Evolutionary conservation across 2,329 filamentous ascomycete genomes (phyloP), one percentile per base, ranked within the genome.

Genomic region (Phaeoacremonium minimum): DNA sequence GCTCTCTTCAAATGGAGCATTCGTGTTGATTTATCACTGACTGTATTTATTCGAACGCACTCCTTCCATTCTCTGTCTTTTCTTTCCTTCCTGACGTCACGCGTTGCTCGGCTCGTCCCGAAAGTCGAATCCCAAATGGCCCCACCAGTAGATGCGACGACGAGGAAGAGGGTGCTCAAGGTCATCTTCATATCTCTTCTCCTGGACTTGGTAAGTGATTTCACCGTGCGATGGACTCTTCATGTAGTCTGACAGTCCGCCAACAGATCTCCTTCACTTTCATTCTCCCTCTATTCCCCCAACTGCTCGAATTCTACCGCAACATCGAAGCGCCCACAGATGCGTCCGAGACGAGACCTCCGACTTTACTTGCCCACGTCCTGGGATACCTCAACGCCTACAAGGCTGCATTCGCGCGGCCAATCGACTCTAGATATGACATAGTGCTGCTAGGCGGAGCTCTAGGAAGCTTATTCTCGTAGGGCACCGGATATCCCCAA

Each of bases 371-470:
- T 16, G 83, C 88, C 44, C 77, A 77, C 43, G 80, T 97, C 38
- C 76, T 98, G 44, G 71, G 74, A 49, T 90, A 85, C 49, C 76
- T 98, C 35, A 96, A 98, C 57, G 74, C 86, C 31, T 98, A 98
- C 77, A 98, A 98, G 64, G 84, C 90, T 47, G 78, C 87, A 39
- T 98, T 98, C 56, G 82, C 87, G 30, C 83, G 83, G 37, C 90
- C 91, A 30, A 97, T 98, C 61, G 91, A 95, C 56, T 90, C 90
- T 39, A 83, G 88, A 67, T 95, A 98, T 70, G 93, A 98, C 58
- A 95, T 97, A 49, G 90, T 98, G 17, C 76, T 98, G 30, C 78
- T 98, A 6, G 93, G 93, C 36, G 93, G 93, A 32, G 93, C 91
- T 15, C 72, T 98, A 17, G 93, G 93, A 46, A 96, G 90, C 38